A percentile compares a stretch with the other conserved stretches of the same genome.
Conservation (phyloP, 108 stramenopile species). For the Nannochloropsis salina region DNA sequence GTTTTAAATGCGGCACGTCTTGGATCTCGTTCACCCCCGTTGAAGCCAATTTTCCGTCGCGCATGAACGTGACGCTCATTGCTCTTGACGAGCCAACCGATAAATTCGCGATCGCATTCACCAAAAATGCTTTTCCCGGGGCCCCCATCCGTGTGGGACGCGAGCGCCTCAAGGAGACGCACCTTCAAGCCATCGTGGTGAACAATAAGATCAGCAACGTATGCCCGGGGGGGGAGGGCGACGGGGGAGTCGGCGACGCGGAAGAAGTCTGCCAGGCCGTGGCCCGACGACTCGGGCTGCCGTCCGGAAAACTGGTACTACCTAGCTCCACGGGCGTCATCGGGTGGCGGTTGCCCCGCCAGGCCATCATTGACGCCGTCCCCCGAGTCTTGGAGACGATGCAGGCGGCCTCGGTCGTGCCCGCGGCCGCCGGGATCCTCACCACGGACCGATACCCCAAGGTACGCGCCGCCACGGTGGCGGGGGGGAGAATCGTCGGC, state of each 20-base stretch:
- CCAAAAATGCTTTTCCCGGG: slow-evolving; percentile 69
- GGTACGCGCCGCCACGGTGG: slow-evolving; percentile 27
- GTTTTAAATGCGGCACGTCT: slow-evolving; percentile 34
- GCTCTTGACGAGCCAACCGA: slow-evolving; percentile 39
- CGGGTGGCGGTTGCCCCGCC: slow-evolving; percentile 92
- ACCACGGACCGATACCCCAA: slow-evolving; percentile 63
- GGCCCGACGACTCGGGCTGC: slow-evolving; percentile 65
- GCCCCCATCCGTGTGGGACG: slow-evolving; percentile 81
- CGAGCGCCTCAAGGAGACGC: slow-evolving; percentile 62
- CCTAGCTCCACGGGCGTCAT: slow-evolving; percentile 85
- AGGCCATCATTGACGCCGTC: slow-evolving; percentile 55
- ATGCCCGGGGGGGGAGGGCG: slow-evolving; percentile 74
- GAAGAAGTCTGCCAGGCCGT: slow-evolving; percentile 78
- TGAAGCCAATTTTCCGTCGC: slow-evolving; percentile 25
- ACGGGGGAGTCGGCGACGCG: slow-evolving; percentile 57
- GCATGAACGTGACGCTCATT: slow-evolving; percentile 44
- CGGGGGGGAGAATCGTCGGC: slow-evolving; percentile 43
- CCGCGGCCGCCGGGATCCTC: slow-evolving; percentile 50
- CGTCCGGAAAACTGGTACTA: slow-evolving; percentile 64
- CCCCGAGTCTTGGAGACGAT: slow-evolving; percentile 21
- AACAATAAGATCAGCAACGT: slow-evolving; percentile 96
- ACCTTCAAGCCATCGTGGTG: slow-evolving; percentile 80
- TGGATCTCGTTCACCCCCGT: slow-evolving; percentile 35
- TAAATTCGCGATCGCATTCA: slow-evolving; percentile 29
- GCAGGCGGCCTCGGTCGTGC: slow-evolving; percentile 27